Conservation (phyloP, 1,284 basidiomycete genomes). For the Coniferiporia sulphurascens region DNA sequence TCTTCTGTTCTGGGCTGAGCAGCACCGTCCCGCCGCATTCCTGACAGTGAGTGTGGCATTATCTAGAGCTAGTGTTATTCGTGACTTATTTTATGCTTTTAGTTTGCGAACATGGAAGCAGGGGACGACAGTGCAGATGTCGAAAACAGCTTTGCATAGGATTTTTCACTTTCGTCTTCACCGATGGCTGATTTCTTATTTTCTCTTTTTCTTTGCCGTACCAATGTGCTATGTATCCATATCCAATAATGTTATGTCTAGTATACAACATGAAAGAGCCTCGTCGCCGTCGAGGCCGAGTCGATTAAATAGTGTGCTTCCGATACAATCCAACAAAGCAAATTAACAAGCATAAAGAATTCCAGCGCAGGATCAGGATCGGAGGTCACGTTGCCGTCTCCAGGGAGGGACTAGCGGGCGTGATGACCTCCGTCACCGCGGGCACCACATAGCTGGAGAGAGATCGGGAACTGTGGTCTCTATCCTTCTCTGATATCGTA, state of each 20-base stretch:
- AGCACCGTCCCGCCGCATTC: constrained; percentile 90
- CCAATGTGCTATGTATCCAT: constrained; percentile 4
- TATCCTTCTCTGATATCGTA: constrained; percentile 29
- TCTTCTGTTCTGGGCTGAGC: constrained; percentile 92
- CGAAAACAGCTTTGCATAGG: constrained; percentile 78
- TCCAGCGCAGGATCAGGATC: not conserved
- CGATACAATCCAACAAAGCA: not conserved
- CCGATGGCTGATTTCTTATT: constrained; percentile 14
- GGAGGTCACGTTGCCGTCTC: constrained; percentile 1
- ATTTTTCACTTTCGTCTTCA: not conserved
- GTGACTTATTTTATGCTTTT: constrained; percentile 13
- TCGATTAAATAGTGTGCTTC: not conserved
- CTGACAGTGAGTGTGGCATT: constrained; percentile 57
- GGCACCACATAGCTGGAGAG: constrained; percentile 40
- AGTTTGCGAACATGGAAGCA: constrained; percentile 83
- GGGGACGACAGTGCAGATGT: constrained; percentile 88
- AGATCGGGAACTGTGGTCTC: constrained; percentile 32
- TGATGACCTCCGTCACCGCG: not conserved
- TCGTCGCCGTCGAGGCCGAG: not conserved
- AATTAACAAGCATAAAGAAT: constrained; percentile 1
- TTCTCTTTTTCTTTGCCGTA: not conserved
- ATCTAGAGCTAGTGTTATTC: not conserved
- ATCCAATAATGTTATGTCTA: constrained; percentile 17
- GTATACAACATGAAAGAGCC: constrained; percentile 5
- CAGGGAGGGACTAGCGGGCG: not conserved